A percentile compares a stretch with the other conserved stretches of the same genome.
These are phyloP conservation scores for Apostasia ramifera DNA, from an alignment of 106 monocot species.

Conservation along the genomic window DNA sequence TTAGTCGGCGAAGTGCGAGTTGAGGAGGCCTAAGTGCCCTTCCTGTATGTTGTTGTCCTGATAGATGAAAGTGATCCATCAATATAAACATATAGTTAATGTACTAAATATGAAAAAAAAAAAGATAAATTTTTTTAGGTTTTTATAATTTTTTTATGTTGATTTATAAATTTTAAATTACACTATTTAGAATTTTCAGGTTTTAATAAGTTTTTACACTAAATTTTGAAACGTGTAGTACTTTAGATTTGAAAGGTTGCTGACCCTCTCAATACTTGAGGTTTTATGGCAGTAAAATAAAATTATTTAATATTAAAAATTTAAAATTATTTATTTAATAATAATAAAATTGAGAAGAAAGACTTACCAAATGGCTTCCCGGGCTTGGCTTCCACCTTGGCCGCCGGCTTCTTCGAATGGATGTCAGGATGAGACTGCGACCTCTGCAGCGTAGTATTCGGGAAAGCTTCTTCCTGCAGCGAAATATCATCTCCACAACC, in stretches of 20 bases:
- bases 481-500: slow-evolving; percentile 24
- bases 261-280: too few relatives aligned
- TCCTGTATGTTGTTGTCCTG: slow-evolving; percentile 17
- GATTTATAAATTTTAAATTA: not conserved
- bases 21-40: slow-evolving; percentile 19
- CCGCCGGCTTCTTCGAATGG: slow-evolving; percentile 6
- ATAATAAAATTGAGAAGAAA: not conserved
- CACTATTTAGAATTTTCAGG: not conserved
- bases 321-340: not conserved
- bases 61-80: not conserved
- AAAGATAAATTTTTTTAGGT: not conserved
- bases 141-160: not conserved
- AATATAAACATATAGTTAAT: not conserved
- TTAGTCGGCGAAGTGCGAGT: slow-evolving; percentile 4
- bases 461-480: slow-evolving; percentile 12
- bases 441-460: slow-evolving; percentile 2
- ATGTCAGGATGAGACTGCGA: slow-evolving; percentile 14
- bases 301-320: not conserved
- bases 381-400: slow-evolving; percentile 21
- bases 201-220: too few relatives aligned
- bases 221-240: too few relatives aligned
- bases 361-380: slow-evolving; percentile 27
- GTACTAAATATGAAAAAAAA: not conserved
- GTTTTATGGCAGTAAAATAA: too few relatives aligned
- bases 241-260: too few relatives aligned